Percentiles rank a stretch among this genome's conserved stretches.
These are phyloP conservation scores for Botrytis medusae DNA, from an alignment of 2,329 filamentous ascomycete species.

Conservation along the genomic window DNA sequence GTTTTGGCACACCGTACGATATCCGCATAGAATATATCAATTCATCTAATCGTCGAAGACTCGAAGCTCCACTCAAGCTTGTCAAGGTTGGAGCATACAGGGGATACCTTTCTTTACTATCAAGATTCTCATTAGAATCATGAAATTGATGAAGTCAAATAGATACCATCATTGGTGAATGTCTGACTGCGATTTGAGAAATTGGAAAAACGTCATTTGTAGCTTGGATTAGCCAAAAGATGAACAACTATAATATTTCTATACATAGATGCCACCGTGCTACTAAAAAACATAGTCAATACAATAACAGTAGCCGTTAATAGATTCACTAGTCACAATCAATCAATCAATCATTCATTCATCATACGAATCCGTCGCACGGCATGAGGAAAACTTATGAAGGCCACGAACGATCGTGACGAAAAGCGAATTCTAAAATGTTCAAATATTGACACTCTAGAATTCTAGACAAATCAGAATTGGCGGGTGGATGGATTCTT, in stretches of 20 bases:
- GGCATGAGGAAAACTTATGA: neutral
- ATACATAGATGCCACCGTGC: neutral
- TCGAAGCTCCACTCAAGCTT: neutral
- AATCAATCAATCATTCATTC: no score
- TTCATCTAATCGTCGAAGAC: neutral
- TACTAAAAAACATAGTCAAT: neutral
- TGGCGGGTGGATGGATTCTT: neutral
- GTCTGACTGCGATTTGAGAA: neutral
- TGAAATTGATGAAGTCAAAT: neutral
- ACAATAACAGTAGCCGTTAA: neutral
- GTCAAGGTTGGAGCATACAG: neutral
- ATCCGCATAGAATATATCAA: neutral
- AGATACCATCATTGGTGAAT: neutral
- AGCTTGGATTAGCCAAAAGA: neutral
- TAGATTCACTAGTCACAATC: neutral
- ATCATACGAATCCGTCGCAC: neutral
- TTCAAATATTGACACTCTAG: neutral
- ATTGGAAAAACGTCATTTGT: neutral
- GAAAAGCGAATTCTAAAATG: neutral
- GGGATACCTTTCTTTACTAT: neutral
- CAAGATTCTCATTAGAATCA: neutral
- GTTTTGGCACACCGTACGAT: neutral
- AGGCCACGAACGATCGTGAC: neutral
- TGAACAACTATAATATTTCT: neutral
- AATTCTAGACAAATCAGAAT: neutral